Evolutionary conservation across 345 rosid genomes (phyloP), one percentile per base, ranked within the genome.

Genomic region (Sonneratia alba): DNA sequence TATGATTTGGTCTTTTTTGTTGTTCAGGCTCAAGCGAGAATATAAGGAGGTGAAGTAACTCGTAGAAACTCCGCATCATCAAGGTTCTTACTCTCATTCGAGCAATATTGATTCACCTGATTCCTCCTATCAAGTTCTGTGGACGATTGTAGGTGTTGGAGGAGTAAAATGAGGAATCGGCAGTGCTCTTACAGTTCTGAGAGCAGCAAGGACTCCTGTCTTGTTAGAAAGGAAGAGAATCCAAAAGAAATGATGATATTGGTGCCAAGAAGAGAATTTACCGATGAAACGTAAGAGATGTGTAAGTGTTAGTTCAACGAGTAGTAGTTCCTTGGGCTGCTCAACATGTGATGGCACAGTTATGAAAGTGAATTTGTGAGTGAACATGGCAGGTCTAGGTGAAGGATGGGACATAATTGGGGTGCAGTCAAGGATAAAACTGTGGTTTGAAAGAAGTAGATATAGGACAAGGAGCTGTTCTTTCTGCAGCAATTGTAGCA

Each of bases 61-160:
- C 81, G 6, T 89, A 85, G 32, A 27, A 27, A 27, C 32, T 27
- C 32, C 32, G 32, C 78, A 56, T 48, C 62, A 68, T 37, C 78
- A 77, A 56, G 82, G 79, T 81, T 80, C 84, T 15, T 76, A 68
- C 66, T 79, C 83, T 67, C 78, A 73, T 74, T 78, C 88, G 19
- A 75, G 77, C 22, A 79, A 83, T 80, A 69, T 79, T 78, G 82
- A 77, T 74, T 83, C 83, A 0, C 82, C 73, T 47, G 83, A 75
- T 72, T 80, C 89, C 77, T 85, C 86, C 4, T 84, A 79, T 64
- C 80, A 66, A 80, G 84, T 70, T 87, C 89, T 1, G 91, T 84
- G 75, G 87, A 80, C 64, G 83, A 77, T 73, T 63, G 72, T 77
- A 81, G 73, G 67, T 77, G 78, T 75, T 70, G 75, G 66, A 85